Base-by-base conservation (phyloP, 2,329 filamentous ascomycete genomes). In the Geosmithia putterillii region DNA sequence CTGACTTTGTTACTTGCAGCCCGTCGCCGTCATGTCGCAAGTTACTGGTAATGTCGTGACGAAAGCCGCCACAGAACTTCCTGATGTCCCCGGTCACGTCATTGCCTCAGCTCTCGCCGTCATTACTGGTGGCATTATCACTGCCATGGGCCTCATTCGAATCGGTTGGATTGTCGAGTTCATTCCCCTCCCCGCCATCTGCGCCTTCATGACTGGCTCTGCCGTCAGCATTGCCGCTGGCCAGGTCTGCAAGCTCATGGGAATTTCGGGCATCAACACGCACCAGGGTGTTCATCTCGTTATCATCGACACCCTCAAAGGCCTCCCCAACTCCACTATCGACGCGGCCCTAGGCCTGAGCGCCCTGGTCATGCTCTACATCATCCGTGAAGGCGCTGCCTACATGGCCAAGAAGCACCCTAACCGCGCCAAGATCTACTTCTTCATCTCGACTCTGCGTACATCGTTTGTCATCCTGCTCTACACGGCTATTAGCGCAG, bases 391-490 rank as follows among this genome's bases (percentile, higher is more conserved):
- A 42, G 61, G 64, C 42, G 87, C 83, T 65, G 75, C 70, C 41
- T 71, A 62, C 47, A 67, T 79, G 52, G 81, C 81, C n/a, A 78
- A 73, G 62, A 79, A 73, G 56, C 71, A 82, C 50, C 83, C 86
- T 3, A 63, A 70, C 2, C 71, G 71, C 42, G 72, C 76, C 45
- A 87, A 86, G 70, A 53, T 76, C 1, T 88, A 77, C 70, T 90
- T 90, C 64, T 89, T 90, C 66, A 60, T 81, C 42, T 83, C 79
- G 17, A 90, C 86, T 0, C 70, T 92, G 35, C 79, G 86, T 34
- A 86, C 84, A 4, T 83, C 78, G 2, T 88, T 92, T 55, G 81
- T 89, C 51, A 87, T 92, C 47, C 63, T 90, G 38, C 70, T 92
- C 2, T 90, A 89, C 63, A 86, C 83, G 7, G 66, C 84, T 52